phyloP scores from a whole-genome alignment of 257 asterid species.

The Parsonsia alboflavescens region DNA sequence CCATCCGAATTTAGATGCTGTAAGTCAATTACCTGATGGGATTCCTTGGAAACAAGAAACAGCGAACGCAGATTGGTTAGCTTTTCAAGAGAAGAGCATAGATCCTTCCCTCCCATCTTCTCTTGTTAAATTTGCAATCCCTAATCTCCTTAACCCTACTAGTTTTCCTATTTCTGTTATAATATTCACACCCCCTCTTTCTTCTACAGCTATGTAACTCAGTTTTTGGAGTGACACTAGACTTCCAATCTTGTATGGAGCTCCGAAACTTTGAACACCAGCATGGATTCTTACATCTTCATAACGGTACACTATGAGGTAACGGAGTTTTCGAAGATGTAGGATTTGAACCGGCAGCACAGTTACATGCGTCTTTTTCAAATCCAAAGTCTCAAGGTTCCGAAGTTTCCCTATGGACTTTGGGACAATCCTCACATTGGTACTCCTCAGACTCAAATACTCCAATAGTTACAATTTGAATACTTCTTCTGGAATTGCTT shows the following conservation, averaged over 20 bases:
- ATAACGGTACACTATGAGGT: constrained; percentile 9
- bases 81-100: constrained; percentile 26
- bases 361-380: neutral
- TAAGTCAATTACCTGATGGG: constrained; percentile 21
- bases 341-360: constrained; percentile 17
- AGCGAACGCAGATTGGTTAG: constrained; percentile 17
- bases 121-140: constrained; percentile 21
- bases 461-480: constrained; percentile 8
- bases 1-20: constrained; percentile 7
- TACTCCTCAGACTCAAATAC: neutral
- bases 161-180: constrained; percentile 25
- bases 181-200: neutral
- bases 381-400: constrained; percentile 8
- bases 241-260: constrained; percentile 18
- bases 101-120: constrained; percentile 24
- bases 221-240: constrained; percentile 13
- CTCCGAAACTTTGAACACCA: constrained; percentile 5
- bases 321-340: constrained; percentile 14
- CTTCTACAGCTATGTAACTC: constrained; percentile 9
- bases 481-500: constrained; percentile 14
- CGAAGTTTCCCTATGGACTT: constrained; percentile 12
- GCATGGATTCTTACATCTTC: constrained; percentile 2
- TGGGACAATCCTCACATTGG: constrained; percentile 11
- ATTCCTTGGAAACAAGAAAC: neutral
- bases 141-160: constrained; percentile 17